These are phyloP conservation scores for Microascus cirrosus DNA, from an alignment of 2,329 filamentous ascomycete species.

Conservation along the genomic window DNA sequence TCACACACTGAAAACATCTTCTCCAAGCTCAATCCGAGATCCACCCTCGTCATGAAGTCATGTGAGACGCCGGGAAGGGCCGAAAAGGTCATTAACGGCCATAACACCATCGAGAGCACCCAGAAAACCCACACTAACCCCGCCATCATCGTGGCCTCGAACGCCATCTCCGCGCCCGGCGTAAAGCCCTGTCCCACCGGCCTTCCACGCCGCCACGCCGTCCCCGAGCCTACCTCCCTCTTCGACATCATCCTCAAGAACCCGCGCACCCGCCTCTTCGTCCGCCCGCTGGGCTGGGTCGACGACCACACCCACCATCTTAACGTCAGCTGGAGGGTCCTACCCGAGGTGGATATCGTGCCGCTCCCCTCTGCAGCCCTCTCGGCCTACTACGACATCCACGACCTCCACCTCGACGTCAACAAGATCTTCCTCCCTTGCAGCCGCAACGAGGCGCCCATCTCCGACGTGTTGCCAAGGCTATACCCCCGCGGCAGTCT, in stretches of 20 bases:
- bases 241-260: constrained; percentile 40
- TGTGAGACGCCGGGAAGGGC: neutral
- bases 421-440: neutral
- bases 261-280: constrained; percentile 33
- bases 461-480: constrained; percentile 30
- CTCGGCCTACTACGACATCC: constrained; percentile 17
- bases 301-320: constrained; percentile 37
- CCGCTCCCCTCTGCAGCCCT: constrained; percentile 23
- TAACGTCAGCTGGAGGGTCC: constrained; percentile 26
- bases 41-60: neutral
- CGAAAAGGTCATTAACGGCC: too few relatives aligned
- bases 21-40: neutral
- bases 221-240: constrained; percentile 27
- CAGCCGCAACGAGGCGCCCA: constrained; percentile 19
- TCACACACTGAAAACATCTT: neutral
- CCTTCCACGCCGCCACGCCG: neutral
- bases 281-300: constrained; percentile 44
- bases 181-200: neutral
- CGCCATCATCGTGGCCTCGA: neutral
- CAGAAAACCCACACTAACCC: neutral
- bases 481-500: constrained; percentile 28
- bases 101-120: neutral
- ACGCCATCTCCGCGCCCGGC: neutral
- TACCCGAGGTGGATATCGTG: constrained; percentile 24
- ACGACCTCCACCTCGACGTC: neutral